Conservation (phyloP, 371 early-diverging fungal genomes). For the Coemansia sp. region DNA sequence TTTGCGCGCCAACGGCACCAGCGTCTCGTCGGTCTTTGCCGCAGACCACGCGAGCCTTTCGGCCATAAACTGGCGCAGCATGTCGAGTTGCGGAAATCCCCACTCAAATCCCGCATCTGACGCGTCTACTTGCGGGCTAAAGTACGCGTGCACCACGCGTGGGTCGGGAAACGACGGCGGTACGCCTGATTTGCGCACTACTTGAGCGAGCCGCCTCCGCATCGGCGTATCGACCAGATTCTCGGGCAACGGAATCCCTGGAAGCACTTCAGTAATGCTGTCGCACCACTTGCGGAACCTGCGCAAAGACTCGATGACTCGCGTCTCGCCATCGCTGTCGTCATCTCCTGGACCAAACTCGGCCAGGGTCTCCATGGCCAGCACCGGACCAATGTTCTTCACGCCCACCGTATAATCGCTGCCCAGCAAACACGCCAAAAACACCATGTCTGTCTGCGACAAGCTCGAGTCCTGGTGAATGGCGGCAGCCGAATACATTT, state of each 20-base stretch:
- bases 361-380: slow-evolving; percentile 73
- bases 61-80: slow-evolving; percentile 64
- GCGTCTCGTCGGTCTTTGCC: slow-evolving; percentile 61
- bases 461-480: slow-evolving; percentile 73
- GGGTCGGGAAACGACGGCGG: slow-evolving; percentile 79
- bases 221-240: slow-evolving; percentile 29
- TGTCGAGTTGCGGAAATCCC: slow-evolving; percentile 83
- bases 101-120: slow-evolving; percentile 70
- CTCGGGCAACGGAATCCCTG: slow-evolving; percentile 24
- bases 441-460: slow-evolving; percentile 72
- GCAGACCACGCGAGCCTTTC: slow-evolving; percentile 59
- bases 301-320: slow-evolving; percentile 53
- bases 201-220: slow-evolving; percentile 55
- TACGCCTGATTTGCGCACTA: slow-evolving; percentile 57
- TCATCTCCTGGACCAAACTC: slow-evolving; percentile 60
- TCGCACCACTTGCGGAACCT: slow-evolving; percentile 18
- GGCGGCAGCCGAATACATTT: slow-evolving; percentile 67
- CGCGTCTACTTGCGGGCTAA: slow-evolving; percentile 75
- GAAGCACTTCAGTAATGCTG: slow-evolving; percentile 22
- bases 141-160: slow-evolving; percentile 76
- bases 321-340: slow-evolving; percentile 47
- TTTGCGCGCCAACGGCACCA: slow-evolving; percentile 79
- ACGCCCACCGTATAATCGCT: slow-evolving; percentile 99
- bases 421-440: slow-evolving; percentile 89
- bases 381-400: slow-evolving; percentile 91